Conservation (phyloP, 139 green algal species). For the Chlorella vulgaris region DNA sequence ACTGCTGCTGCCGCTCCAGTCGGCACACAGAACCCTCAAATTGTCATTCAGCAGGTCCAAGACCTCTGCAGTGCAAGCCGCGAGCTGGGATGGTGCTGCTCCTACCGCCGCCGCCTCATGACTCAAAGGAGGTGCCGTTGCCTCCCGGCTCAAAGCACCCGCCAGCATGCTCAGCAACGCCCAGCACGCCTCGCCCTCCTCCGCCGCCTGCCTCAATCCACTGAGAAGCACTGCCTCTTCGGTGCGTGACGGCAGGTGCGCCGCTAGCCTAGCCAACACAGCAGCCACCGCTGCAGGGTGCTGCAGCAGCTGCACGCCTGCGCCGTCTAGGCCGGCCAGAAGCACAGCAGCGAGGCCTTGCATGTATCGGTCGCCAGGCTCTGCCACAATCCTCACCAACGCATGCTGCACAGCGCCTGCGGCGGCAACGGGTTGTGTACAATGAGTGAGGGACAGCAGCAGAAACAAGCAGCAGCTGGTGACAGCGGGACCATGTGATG, state of each 20-base stretch:
- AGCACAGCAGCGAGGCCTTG: not conserved
- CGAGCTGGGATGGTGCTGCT: not conserved
- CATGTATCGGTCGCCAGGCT: not conserved
- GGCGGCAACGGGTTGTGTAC: too few relatives aligned
- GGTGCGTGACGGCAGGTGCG: not conserved
- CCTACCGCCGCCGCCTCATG: not conserved
- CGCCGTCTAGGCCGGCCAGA: slow-evolving; percentile 5
- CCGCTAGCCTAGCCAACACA: slow-evolving; percentile 1
- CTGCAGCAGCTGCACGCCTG: not conserved
- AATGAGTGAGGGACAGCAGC: not conserved
- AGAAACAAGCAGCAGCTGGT: not conserved
- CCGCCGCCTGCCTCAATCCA: too few relatives aligned
- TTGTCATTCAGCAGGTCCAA: not conserved
- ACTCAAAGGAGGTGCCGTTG: not conserved
- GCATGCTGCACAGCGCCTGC: not conserved
- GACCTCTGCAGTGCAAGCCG: not conserved
- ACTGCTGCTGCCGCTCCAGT: slow-evolving; percentile 9
- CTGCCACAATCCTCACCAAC: not conserved
- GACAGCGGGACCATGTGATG: not conserved
- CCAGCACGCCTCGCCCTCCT: slow-evolving; percentile 16
- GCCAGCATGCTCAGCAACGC: not conserved
- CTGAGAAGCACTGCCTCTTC: too few relatives aligned
- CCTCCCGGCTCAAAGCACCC: not conserved
- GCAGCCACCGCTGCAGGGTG: slow-evolving; percentile 1
- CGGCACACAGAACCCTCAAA: not conserved